Percentiles rank a stretch among this genome's conserved stretches.
These are phyloP conservation scores for Globisporangium sylvaticum DNA, from an alignment of 352 stramenopile genomes.

Conservation along the genomic window DNA sequence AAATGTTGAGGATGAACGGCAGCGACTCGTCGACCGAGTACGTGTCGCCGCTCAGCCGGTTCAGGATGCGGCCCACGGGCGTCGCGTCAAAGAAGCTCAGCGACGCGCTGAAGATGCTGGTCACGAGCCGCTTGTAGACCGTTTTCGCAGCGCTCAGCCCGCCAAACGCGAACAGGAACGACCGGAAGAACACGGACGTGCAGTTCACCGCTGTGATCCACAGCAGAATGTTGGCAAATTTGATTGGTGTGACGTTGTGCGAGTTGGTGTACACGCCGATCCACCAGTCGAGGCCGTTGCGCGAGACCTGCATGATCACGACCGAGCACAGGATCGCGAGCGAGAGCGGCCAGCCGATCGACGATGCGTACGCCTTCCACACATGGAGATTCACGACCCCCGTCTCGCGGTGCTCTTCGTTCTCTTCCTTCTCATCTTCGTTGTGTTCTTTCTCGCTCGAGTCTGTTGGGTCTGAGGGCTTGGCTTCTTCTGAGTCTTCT, in stretches of 20 bases:
- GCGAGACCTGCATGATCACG: constrained; percentile 70
- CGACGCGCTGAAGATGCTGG: constrained; percentile 47
- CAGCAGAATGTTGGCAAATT: constrained; percentile 57
- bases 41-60: constrained; percentile 76
- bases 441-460: not conserved
- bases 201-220: constrained; percentile 70
- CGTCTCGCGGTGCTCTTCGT: constrained; percentile 54
- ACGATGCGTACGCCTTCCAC: constrained; percentile 54
- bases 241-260: constrained; percentile 35
- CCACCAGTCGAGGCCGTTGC: constrained; percentile 82
- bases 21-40: constrained; percentile 85
- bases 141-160: constrained; percentile 61
- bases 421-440: not conserved
- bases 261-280: constrained; percentile 76
- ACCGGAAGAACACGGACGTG: constrained; percentile 61
- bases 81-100: constrained; percentile 71
- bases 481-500: not conserved
- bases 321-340: constrained; percentile 48
- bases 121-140: constrained; percentile 56
- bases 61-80: constrained; percentile 65
- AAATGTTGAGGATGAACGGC: constrained; percentile 88
- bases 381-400: constrained; percentile 50
- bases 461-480: not conserved
- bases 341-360: constrained; percentile 48
- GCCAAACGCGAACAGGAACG: constrained; percentile 83